Conservation (phyloP, 306 rosid genomes). For the Alnus rubra region DNA sequence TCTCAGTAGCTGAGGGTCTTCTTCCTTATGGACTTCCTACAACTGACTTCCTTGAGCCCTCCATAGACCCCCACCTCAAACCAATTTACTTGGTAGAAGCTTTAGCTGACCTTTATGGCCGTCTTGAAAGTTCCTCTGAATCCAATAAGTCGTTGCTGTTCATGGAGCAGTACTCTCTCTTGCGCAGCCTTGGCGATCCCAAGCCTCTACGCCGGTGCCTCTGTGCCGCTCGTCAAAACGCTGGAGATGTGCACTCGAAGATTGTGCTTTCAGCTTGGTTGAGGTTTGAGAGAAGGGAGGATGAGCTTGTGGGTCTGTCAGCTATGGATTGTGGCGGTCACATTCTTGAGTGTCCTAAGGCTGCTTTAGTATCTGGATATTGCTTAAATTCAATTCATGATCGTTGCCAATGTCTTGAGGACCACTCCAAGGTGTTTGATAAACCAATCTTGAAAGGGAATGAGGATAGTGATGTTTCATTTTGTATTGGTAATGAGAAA, state of each 20-base stretch:
- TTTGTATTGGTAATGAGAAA: slow-evolving; percentile 56
- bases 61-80: slow-evolving; percentile 59
- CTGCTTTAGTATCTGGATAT: slow-evolving; percentile 56
- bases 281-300: slow-evolving; percentile 74
- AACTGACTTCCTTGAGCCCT: slow-evolving; percentile 62
- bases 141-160: slow-evolving; percentile 44
- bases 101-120: slow-evolving; percentile 55
- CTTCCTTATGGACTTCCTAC: slow-evolving; percentile 57
- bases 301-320: slow-evolving; percentile 60
- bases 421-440: slow-evolving; percentile 29
- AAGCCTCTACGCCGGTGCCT: slow-evolving; percentile 71
- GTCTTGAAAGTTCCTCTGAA: slow-evolving; percentile 49
- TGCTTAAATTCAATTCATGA: slow-evolving; percentile 36
- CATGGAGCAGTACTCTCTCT: slow-evolving; percentile 59
- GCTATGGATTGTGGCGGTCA: slow-evolving; percentile 70
- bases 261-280: slow-evolving; percentile 81
- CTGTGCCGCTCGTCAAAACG: slow-evolving; percentile 55
- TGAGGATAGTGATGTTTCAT: slow-evolving; percentile 57
- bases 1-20: slow-evolving; percentile 39
- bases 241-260: slow-evolving; percentile 62
- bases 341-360: slow-evolving; percentile 70
- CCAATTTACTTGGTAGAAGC: slow-evolving; percentile 56
- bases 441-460: slow-evolving; percentile 14
- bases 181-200: slow-evolving; percentile 59
- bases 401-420: slow-evolving; percentile 50